phyloP scores from a whole-genome alignment of 345 rosid genomes.

The Citrus mangshanensis region DNA sequence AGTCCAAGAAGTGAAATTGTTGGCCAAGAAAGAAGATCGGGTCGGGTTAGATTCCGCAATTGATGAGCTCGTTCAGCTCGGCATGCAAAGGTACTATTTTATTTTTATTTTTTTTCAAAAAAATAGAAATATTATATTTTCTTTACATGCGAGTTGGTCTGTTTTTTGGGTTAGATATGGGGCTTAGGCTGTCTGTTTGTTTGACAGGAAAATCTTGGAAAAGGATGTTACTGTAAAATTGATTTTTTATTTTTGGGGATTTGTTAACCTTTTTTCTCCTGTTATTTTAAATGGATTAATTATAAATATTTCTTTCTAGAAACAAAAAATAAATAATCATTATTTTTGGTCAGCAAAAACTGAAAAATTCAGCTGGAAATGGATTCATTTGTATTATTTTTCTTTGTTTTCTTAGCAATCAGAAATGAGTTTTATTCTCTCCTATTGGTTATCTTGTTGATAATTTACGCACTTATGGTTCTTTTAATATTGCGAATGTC shows the following conservation, averaged over 20 bases:
- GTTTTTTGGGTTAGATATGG: slow-evolving; percentile 2
- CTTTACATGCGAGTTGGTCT: not conserved
- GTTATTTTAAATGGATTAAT: not conserved
- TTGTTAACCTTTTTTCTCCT: not conserved
- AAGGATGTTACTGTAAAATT: not conserved
- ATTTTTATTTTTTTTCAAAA: not conserved
- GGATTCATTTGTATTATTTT: not conserved
- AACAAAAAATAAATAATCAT: not conserved
- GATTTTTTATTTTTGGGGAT: not conserved
- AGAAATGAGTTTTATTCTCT: not conserved
- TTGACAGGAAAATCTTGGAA: slow-evolving; percentile 8
- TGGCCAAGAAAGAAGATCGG: slow-evolving; percentile 77
- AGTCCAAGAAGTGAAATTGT: slow-evolving; percentile 83
- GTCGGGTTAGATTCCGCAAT: slow-evolving; percentile 65
- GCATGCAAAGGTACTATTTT: slow-evolving; percentile 71
- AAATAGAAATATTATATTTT: not conserved
- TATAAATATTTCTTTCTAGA: no score
- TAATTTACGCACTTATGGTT: not conserved
- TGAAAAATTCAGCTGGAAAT: not conserved
- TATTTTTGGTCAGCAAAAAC: not conserved
- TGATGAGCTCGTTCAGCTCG: slow-evolving; percentile 76
- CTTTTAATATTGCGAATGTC: not conserved
- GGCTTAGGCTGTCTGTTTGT: slow-evolving; percentile 2
- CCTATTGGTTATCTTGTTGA: not conserved
- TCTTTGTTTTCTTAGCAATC: not conserved